Conservation (phyloP, 345 rosid species). For the Heritiera littoralis region DNA sequence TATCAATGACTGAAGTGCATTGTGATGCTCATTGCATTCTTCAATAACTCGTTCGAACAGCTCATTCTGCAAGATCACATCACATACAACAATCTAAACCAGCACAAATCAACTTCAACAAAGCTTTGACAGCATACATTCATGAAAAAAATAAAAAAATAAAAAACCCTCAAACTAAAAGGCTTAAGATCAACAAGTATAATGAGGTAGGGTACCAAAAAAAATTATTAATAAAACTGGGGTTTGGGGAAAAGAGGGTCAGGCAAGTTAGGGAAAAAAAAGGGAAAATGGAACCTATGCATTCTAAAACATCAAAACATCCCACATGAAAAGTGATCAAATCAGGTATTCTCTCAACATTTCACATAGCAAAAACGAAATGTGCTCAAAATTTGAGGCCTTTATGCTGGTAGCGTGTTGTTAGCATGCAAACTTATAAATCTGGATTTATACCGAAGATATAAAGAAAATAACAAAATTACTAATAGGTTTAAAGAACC, state of each 20-base stretch:
- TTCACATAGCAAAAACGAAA: no score
- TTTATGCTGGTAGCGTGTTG: background rate
- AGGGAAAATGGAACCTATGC: constrained; percentile 17
- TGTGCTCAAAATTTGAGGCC: background rate
- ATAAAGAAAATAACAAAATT: background rate
- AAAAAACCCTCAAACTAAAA: no score
- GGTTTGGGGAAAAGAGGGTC: constrained; percentile 28
- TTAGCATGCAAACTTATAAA: background rate
- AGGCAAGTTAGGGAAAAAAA: constrained; percentile 13
- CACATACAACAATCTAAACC: background rate
- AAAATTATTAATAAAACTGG: background rate
- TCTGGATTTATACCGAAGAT: background rate
- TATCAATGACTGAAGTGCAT: constrained; percentile 56
- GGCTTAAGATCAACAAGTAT: background rate
- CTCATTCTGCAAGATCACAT: constrained; percentile 44
- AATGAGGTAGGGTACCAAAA: background rate
- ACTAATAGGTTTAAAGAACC: background rate
- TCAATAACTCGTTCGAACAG: constrained; percentile 54
- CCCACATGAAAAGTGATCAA: background rate
- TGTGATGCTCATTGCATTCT: constrained; percentile 61
- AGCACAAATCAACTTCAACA: background rate
- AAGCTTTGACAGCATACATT: background rate
- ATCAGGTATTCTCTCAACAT: background rate
- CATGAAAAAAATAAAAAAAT: background rate
- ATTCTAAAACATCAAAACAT: background rate